Base-by-base conservation (phyloP, 495 filamentous ascomycete genomes). In the Aspergillus ostianus region DNA sequence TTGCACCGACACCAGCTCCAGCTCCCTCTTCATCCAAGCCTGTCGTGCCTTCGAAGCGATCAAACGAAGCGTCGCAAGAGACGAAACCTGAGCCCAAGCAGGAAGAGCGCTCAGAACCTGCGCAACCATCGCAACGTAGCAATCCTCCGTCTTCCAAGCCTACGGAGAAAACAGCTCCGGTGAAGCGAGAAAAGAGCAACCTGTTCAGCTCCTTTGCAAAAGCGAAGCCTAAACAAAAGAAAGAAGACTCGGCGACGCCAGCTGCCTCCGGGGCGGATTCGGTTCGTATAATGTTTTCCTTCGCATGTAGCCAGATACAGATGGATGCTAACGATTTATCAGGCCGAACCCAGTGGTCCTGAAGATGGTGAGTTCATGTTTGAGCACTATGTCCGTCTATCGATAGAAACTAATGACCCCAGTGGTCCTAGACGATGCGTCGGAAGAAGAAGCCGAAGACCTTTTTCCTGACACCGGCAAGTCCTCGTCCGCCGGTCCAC, bases 161-260 rank as follows among this genome's bases (percentile, higher is more conserved):
- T 45, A 59, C 66, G 50, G 53, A 60, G 58, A 69, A 77, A 59
- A 60, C 75, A 45, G 70, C 78, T 17, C 64, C 82, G 2, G 57
- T 82, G 13, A 90, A 91, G 69, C 81, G 81, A 18, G 84, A 87
- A 65, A 75, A 80, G 65, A 82, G 84, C 17, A 85, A 83, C 57
- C 84, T 96, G 26, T 92, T 94, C 72, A 89, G 87, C 64, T 89
- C 92, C 1, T 96, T 96, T 69, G 89, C 91, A 7, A 95, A 91
- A 66, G 81, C 88, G 3, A 90, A 90, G 47, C 77, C 89, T 0
- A 87, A 84, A 60, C 66, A 79, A n/a, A 85, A 84, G 65, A 78
- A 80, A 59, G 76, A 83, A 57, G 67, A 73, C 1, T 77, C 83
- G 6, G 65, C 72, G 32, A 76, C 79, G 9, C 71, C 76, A 6